Base-by-base conservation (phyloP, 306 rosid genomes). In the Fragaria nilgerrensis region DNA sequence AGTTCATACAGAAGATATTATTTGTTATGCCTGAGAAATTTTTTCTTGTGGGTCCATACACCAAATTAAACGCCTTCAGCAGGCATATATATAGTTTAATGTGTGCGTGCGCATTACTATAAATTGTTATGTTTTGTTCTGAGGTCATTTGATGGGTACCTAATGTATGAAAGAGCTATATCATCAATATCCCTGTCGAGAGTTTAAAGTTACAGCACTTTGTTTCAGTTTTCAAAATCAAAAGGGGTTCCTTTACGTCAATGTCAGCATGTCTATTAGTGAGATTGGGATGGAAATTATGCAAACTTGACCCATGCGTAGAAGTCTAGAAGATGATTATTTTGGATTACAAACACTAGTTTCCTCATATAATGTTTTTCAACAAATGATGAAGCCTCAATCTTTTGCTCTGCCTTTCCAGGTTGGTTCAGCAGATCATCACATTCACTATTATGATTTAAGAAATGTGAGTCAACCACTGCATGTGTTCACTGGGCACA, bases 341-440 rank as follows among this genome's bases (percentile, higher is more conserved):
- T 15, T 45, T 39, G 50, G 16, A 48, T 32, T 48, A 63, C 29
- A 8, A 27, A 23, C 49, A 17, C 39, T 25, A 29, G 16, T 1
- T 44, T 50, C 27, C 3, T 68, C 12, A 15, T 27, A 12, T 39
- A 13, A 12, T 73, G 75, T 19, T 74, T 44, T 73, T 36, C 44
- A 32, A 27, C 27, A n/a, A 25, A 2, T 44, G 39, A 59, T 17
- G 22, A 49, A 70, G 65, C 68, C 49, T 63, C 25, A 22, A 61
- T 29, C 23, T 23, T 27, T 69, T 72, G 29, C n/a, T 39, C 55
- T 67, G 34, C 61, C 52, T 5, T 75, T 85, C 87, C 87, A 95
- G 99, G 97, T 95, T 86, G 99, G 99, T 45, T 95, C 97, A 29
- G 99, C 99, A 75, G 97, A 95, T 63, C 99, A 95, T 84, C 92